Conservation (phyloP, 2,329 filamentous ascomycete species). For the Aspergillus sp. region DNA sequence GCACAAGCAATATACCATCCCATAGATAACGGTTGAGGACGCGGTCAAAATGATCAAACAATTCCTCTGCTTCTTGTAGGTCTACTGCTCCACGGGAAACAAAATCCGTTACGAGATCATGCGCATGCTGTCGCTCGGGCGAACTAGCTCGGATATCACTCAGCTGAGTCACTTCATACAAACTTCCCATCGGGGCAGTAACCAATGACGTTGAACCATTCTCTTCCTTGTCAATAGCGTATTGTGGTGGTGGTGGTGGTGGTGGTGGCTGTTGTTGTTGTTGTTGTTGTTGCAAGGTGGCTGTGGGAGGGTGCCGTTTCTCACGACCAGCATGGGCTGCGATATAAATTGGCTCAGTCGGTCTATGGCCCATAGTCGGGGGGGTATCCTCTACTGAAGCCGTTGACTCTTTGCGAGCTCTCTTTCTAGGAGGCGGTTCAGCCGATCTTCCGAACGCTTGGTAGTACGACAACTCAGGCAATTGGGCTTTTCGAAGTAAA, state of each 20-base stretch:
- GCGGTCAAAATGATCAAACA: constrained; percentile 42
- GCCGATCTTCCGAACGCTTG: constrained; percentile 31
- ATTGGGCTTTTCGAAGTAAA: constrained; percentile 35
- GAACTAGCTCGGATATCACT: constrained; percentile 38
- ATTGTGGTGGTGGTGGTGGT: constrained; percentile 21
- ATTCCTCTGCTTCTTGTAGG: constrained; percentile 43
- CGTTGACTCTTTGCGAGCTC: constrained; percentile 34
- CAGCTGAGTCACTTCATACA: constrained; percentile 51
- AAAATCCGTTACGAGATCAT: constrained; percentile 48
- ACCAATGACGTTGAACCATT: constrained; percentile 37
- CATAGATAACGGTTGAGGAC: constrained; percentile 42
- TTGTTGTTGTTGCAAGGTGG: constrained; percentile 27
- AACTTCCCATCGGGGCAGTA: constrained; percentile 48
- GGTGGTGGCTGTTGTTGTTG: too few relatives aligned
- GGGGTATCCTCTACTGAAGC: constrained; percentile 32
- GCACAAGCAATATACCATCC: constrained; percentile 47
- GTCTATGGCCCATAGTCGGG: constrained; percentile 18
- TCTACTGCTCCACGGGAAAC: constrained; percentile 51
- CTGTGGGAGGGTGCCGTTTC: constrained; percentile 20
- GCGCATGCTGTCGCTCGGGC: constrained; percentile 30
- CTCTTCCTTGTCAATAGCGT: constrained; percentile 38
- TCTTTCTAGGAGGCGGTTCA: constrained; percentile 31
- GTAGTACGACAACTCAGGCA: constrained; percentile 41
- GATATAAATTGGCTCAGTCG: constrained; percentile 17
- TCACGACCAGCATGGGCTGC: constrained; percentile 11